Evolutionary conservation across 2,329 filamentous ascomycete species (phyloP), one percentile per base, ranked within the genome.

Genomic region (Penicillium sp.): DNA sequence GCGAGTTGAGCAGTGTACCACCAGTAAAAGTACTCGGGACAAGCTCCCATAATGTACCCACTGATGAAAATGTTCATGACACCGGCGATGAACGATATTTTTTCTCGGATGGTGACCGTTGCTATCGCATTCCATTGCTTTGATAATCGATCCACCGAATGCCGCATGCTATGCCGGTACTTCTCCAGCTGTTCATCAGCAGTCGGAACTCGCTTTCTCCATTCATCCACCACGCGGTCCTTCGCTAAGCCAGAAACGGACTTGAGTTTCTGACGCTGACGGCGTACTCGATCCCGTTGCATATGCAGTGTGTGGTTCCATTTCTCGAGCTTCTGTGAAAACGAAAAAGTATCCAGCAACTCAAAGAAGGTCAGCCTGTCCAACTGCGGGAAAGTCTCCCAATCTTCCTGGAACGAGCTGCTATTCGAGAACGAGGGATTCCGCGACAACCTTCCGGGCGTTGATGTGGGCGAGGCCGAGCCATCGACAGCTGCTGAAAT

Each of bases 31-130:
- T 85, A 88, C 65, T 96, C 81, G 0, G 94, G 91, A 65, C 81
- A 87, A 28, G 85, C 91, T 59, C 94, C 94, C 53, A 99, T 89
- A 47, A 99, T 79, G 71, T 96, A 97, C 57, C 93, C 94, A 63
- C 91, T 96, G 70, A 97, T 86, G 74, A 99, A 96, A 71, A 99
- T 94, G 75, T 99, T 99, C 77, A 97, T 84, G 63, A 97, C 92
- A 66, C 91, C 94, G 59, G 86, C 93, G 61, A 99, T 97, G 74
- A 99, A 99, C 5, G 93, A 92, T 49, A 95, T 79, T 80, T 99
- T 99, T 77, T 99, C 94, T 58, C 92, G 86, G 50, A 90, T 74
- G 1, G 91, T 97, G 64, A 99, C 91, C 8, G 85, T 87, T 66
- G 91, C 91, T 18, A 89, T 90, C 68, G 96, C 89, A 68, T 90